Evolutionary conservation across 257 asterid species (phyloP).

Genomic region (Paraleonurus japonicus): DNA sequence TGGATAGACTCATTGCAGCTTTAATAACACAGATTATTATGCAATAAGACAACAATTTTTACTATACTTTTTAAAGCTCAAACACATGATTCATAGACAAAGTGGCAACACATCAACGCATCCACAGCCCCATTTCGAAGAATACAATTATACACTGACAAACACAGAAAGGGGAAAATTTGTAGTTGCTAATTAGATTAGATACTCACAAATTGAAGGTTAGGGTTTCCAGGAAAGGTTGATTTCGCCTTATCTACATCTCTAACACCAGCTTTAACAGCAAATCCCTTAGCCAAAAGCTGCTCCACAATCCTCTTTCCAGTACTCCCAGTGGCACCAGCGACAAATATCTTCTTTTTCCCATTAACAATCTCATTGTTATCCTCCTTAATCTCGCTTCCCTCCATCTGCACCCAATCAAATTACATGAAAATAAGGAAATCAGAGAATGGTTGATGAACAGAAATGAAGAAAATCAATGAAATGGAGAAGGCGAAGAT

Average conservation of each 20-base stretch:
- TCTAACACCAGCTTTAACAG: constrained; percentile 91
- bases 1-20: background rate
- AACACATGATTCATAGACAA: background rate
- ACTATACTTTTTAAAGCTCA: background rate
- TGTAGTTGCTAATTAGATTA: background rate
- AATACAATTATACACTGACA: background rate
- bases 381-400: constrained; percentile 56
- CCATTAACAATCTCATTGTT: constrained; percentile 25
- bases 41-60: background rate
- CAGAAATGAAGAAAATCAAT: constrained; percentile 15
- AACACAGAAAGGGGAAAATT: background rate
- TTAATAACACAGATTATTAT: background rate
- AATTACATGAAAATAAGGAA: constrained; percentile 1
- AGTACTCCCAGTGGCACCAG: constrained; percentile 92
- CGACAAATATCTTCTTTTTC: constrained; percentile 79
- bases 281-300: constrained; percentile 84
- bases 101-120: background rate
- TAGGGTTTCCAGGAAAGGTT: constrained; percentile 51
- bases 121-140: background rate
- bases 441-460: background rate
- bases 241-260: constrained; percentile 80
- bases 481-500: background rate
- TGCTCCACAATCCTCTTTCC: constrained; percentile 94
- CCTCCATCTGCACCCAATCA: constrained; percentile 58
- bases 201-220: constrained; percentile 76